Evolutionary conservation across 768 basidiomycete genomes (phyloP), one percentile per base, ranked within the genome.

Genomic region (Krasilnikovozyma curviuscula): DNA sequence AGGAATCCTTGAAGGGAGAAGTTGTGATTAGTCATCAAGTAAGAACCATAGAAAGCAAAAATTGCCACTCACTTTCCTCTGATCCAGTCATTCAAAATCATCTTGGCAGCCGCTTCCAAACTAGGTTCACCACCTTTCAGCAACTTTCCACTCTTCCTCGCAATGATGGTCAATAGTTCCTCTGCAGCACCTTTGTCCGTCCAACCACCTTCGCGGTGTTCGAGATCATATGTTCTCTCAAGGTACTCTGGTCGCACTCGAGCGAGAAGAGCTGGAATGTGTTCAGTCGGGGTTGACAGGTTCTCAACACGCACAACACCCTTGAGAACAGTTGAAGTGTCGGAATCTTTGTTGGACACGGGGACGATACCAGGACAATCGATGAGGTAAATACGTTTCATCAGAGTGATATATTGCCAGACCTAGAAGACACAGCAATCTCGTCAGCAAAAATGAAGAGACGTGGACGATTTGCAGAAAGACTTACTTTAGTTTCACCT

Each of bases 331-430:
- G 79, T 93, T 14, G 77, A 75, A 0, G 85, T 84, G 60, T 91
- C 79, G 2, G 81, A 75, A 65, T 97, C 89, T 53, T 82, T 73
- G 2, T 85, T 81, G 21, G 86, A 89, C 16, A 86, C 79, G 2
- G 91, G 91, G 1, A 95, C 93, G 64, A 97, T 83, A 41, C 93
- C 93, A 25, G 93, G 93, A 63, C 93, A 98, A 67, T 98, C 93
- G 68, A 98, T 95, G 56, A 98, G 79, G 70, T 95, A 98, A 62
- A 98, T 98, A 46, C 83, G 75, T 54, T 81, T 76, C 51, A 89
- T 98, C 34, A 98, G 70, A 25, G 86, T 89, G 69, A 98, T 95
- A 66, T 98, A 98, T 73, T 98, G 91, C 93, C 93, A 98, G 56
- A 97, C 89, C 66, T 66, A 48, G 14, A 31, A 31, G 16, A 39